phyloP scores from a whole-genome alignment of 805 yeast genomes.

The Cyberlindnera sargentensis region DNA sequence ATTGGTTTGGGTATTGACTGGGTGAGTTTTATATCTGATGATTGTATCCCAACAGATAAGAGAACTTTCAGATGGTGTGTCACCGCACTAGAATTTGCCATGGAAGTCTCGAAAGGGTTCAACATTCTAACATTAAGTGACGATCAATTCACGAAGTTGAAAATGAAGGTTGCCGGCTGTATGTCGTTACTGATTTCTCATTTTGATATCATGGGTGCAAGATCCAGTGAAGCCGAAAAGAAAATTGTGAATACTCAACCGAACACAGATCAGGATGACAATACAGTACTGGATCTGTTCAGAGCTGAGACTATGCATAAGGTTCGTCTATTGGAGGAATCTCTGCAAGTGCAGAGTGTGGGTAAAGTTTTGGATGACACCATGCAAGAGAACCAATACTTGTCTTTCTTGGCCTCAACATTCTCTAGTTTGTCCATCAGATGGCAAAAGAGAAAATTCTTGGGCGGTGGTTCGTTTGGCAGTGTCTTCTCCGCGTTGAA shows the following conservation, averaged over 20 bases:
- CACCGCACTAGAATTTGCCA: slow-evolving; percentile 88
- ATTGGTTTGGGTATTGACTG: slow-evolving; percentile 78
- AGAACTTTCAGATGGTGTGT: slow-evolving; percentile 96
- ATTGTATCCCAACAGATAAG: slow-evolving; percentile 86
- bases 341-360: slow-evolving; percentile 36
- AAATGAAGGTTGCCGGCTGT: slow-evolving; percentile 85
- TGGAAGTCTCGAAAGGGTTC: slow-evolving; percentile 88
- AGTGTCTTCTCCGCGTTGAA: slow-evolving; percentile 88
- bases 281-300: slow-evolving; percentile 46
- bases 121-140: slow-evolving; percentile 77
- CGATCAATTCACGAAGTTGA: slow-evolving; percentile 63
- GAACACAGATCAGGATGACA: slow-evolving; percentile 46
- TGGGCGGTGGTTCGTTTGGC: slow-evolving; percentile 97
- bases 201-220: slow-evolving; percentile 97
- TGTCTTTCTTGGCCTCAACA: slow-evolving; percentile 80
- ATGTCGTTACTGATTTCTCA: slow-evolving; percentile 91
- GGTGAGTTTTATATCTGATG: slow-evolving; percentile 90
- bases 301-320: slow-evolving; percentile 64
- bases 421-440: slow-evolving; percentile 85
- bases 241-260: slow-evolving; percentile 37
- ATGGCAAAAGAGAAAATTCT: slow-evolving; percentile 93
- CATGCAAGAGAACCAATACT: slow-evolving; percentile 80
- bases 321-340: slow-evolving; percentile 54
- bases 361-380: slow-evolving; percentile 89
- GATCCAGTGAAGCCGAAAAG: slow-evolving; percentile 59